A percentile compares a stretch with the other conserved stretches of the same genome.
Conservation (phyloP, 768 basidiomycete genomes). For the Panellus pusillus region DNA sequence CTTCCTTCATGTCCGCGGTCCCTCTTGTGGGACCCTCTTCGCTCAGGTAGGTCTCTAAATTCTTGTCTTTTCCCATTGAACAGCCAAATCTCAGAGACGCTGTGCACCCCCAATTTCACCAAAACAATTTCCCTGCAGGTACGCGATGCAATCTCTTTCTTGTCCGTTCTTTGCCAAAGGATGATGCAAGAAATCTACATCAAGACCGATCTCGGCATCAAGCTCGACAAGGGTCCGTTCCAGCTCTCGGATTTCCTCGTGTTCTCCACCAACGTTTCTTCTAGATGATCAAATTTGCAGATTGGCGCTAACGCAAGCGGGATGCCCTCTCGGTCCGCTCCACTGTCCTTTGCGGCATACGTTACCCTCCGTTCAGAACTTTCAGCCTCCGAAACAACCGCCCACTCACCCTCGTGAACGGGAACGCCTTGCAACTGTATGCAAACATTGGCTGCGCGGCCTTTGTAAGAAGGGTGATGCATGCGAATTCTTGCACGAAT, state of each 20-base stretch:
- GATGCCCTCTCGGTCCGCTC: conserved; percentile 89
- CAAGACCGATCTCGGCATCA: conserved; percentile 80
- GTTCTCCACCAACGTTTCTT: conserved; percentile 5
- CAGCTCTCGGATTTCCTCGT: background rate
- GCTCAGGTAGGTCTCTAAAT: conserved; percentile 26
- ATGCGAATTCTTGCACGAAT: conserved; percentile 99
- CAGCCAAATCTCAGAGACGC: conserved; percentile 46
- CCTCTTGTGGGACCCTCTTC: conserved; percentile 58
- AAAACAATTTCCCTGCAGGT: conserved; percentile 77
- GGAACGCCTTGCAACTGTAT: conserved; percentile 87
- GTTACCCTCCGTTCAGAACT: conserved; percentile 82
- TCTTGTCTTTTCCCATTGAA: too few species aligned
- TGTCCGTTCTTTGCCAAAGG: background rate
- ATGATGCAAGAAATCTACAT: conserved; percentile 57
- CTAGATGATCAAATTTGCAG: conserved; percentile 94
- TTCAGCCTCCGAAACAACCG: conserved; percentile 80
- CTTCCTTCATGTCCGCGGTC: conserved; percentile 38
- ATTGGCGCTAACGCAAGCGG: conserved; percentile 73
- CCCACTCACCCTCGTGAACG: conserved; percentile 83
- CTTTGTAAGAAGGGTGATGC: conserved; percentile 97
- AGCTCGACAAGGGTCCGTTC: conserved; percentile 84
- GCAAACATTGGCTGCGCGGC: conserved; percentile 98
- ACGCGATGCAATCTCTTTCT: background rate
- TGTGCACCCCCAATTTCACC: conserved; percentile 90
- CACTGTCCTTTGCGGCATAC: conserved; percentile 94